Base-by-base conservation (phyloP, 441 rosid species). In the Gossypium schwendimanii region DNA sequence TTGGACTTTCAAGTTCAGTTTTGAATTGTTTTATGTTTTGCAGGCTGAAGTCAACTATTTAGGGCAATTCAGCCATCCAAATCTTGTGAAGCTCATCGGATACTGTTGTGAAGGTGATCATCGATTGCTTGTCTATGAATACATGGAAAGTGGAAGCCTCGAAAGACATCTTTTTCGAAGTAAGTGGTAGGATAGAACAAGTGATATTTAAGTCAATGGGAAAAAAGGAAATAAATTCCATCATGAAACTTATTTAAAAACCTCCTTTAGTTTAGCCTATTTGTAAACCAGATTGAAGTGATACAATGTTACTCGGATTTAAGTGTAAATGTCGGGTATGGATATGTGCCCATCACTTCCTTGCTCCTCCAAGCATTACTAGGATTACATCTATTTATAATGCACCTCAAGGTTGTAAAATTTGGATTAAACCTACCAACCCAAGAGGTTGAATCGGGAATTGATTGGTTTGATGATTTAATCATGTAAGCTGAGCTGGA, bases 91-190 rank as follows among this genome's bases (percentile, higher is more conserved):
- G 84, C 99, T 96, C 63, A 91, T 93, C 85, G 99, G 99, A 6
- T 91, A 90, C 73, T 96, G 99, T 79, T 96, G 97, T 74, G 99
- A 96, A 84, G 98, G 89, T 82, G 97, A 89, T 58, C 97, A 93
- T 74, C 88, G 98, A 69, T 75, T 93, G 62, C 83, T 96, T 78
- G 96, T 93, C 59, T 96, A 96, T 77, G 99, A 96, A 77, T 93
- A 90, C 83, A 88, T 96, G 97, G 93, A 92, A 0, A 78, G 90
- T 81, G 99, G 98, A 60, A 93, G 97, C 84, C 83, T 96, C 12
- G 98, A 96, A 83, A 96, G 85, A 62, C 98, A 89, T 89, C 96
- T 96, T 76, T 91, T 93, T 68, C 93, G 98, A 50, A 89, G 95
- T 91, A 87, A 84, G 94, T 85, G 66, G 59, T 63, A 63, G 6